A percentile compares a stretch with the other conserved stretches of the same genome.
Evolutionary conservation across 768 basidiomycete species (phyloP).

Genomic region (Termitomyces titanicus): DNA sequence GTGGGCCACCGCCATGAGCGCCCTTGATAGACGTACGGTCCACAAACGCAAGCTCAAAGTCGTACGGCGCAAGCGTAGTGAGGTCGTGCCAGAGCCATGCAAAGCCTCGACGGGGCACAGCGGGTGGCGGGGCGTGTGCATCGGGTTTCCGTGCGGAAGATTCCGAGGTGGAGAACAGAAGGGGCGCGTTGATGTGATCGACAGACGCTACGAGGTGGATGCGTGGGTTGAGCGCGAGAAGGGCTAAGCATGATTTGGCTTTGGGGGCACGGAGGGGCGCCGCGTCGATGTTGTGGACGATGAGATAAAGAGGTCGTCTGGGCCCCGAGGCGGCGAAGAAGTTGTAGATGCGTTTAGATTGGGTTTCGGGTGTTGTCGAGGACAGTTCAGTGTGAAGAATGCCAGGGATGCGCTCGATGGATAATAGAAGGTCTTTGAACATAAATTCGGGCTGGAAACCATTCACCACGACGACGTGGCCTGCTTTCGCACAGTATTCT

Average conservation of each 20-base stretch:
- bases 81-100: slow-evolving; percentile 88
- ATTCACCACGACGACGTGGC: no score
- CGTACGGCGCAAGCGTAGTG: slow-evolving; percentile 81
- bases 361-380: no score
- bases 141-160: slow-evolving; percentile 48
- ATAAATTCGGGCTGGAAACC: no score
- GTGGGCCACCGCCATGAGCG: slow-evolving; percentile 39
- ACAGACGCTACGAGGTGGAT: slow-evolving; percentile 86
- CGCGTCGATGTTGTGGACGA: slow-evolving; percentile 89
- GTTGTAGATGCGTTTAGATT: slow-evolving; percentile 60
- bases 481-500: no score
- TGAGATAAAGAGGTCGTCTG: slow-evolving; percentile 51
- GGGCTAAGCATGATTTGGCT: slow-evolving; percentile 57
- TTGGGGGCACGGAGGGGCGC: slow-evolving; percentile 64
- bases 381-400: no score
- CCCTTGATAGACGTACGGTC: slow-evolving; percentile 63
- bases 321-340: slow-evolving; percentile 42
- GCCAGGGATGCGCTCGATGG: no score
- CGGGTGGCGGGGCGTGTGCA: slow-evolving; percentile 2
- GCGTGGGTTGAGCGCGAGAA: slow-evolving; percentile 61
- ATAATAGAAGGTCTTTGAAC: no score
- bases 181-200: no score
- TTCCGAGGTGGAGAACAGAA: slow-evolving; percentile 64
- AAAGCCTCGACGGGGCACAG: slow-evolving; percentile 44
- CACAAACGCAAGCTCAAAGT: slow-evolving; percentile 67